phyloP scores from a whole-genome alignment of 1,284 basidiomycete genomes.

The Pascua sp. region DNA sequence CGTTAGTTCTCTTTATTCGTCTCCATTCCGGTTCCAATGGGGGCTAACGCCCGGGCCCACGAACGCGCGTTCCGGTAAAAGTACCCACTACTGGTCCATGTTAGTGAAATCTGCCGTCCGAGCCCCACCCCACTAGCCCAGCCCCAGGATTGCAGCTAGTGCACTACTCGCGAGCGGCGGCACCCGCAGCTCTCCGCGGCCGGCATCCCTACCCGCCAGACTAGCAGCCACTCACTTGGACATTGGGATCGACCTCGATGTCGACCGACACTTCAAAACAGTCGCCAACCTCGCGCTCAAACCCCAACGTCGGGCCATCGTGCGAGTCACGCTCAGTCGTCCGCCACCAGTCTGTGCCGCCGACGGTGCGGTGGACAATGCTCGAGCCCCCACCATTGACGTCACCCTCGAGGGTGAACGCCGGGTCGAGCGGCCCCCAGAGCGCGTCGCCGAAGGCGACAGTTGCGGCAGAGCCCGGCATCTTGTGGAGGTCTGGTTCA shows the following conservation, averaged over 20 bases:
- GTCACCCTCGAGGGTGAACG: constrained; percentile 2
- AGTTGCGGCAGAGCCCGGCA: no score
- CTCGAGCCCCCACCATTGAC: constrained; percentile 2
- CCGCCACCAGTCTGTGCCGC: constrained; percentile 35
- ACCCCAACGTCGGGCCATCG: constrained; percentile 23
- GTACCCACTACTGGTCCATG: constrained; percentile 4
- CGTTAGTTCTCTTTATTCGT: no score
- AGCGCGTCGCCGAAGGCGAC: constrained; percentile 8
- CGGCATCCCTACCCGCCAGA: neutral
- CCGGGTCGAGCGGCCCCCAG: constrained; percentile 8
- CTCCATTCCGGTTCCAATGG: no score
- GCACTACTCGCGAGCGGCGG: no score
- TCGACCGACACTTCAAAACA: constrained; percentile 29
- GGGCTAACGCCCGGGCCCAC: no score
- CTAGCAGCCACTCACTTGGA: constrained; percentile 19
- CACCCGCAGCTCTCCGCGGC: no score
- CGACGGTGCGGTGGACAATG: constrained; percentile 3
- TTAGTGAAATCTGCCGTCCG: neutral
- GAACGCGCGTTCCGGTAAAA: neutral
- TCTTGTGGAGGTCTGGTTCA: no score
- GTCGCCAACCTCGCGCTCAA: constrained; percentile 12
- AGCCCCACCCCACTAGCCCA: no score
- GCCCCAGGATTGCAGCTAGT: neutral
- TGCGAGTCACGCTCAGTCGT: constrained; percentile 19
- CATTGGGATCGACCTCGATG: constrained; percentile 13